A percentile compares a stretch with the other conserved stretches of the same genome.
phyloP scores from a whole-genome alignment of 2,329 filamentous ascomycete species.

The Geosmithia putterillii region DNA sequence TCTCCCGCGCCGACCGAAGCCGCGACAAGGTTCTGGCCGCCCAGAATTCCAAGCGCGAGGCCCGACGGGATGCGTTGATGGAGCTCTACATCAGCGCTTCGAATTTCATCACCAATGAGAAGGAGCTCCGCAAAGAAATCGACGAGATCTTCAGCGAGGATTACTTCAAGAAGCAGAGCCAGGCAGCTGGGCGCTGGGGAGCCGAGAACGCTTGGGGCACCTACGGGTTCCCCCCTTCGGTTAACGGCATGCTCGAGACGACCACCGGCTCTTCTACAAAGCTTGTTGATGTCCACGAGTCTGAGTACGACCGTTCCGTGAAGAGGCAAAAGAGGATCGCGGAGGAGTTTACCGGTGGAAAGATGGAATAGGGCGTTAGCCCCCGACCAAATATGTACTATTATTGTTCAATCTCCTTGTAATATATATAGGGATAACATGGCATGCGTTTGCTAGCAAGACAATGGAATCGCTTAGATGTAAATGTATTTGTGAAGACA shows the following conservation, averaged over 20 bases:
- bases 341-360: constrained; percentile 48
- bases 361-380: constrained; percentile 26
- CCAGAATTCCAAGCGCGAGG: constrained; percentile 35
- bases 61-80: constrained; percentile 61
- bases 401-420: background rate
- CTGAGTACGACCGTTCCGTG: constrained; percentile 30
- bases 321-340: constrained; percentile 42
- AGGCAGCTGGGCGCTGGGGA: constrained; percentile 15
- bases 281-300: constrained; percentile 21
- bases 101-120: constrained; percentile 74
- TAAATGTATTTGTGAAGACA: background rate
- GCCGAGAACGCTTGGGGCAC: constrained; percentile 41
- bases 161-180: constrained; percentile 30
- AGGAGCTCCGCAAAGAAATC: constrained; percentile 61
- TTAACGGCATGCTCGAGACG: constrained; percentile 29
- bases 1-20: constrained; percentile 35
- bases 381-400: background rate
- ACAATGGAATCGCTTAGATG: background rate
- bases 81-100: constrained; percentile 83
- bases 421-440: background rate
- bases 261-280: constrained; percentile 20
- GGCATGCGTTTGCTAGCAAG: background rate
- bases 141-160: constrained; percentile 64
- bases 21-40: constrained; percentile 29
- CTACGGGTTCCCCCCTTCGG: constrained; percentile 29